Conservation (phyloP, 108 stramenopile species). For the Pseudonitzschia multiseries region DNA sequence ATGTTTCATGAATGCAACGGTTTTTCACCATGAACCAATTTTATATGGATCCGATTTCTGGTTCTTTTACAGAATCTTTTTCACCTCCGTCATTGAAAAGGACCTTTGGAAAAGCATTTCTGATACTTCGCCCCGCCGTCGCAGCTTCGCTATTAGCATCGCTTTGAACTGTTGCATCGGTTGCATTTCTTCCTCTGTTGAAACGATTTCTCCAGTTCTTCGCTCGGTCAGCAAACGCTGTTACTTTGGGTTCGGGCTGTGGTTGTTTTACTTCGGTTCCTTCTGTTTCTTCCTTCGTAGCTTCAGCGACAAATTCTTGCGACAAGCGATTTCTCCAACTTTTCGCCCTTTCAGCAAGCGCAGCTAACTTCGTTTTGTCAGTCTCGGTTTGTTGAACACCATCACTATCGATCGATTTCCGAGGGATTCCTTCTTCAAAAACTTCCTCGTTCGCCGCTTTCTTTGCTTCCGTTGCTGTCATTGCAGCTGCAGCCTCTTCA, state of each 20-base stretch:
- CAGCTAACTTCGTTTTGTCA: neutral
- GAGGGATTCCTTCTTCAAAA: neutral
- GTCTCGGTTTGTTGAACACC: neutral
- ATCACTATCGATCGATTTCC: neutral
- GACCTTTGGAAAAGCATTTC: conserved; percentile 18
- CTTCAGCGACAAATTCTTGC: neutral
- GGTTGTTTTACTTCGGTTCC: neutral
- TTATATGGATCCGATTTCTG: conserved; percentile 22
- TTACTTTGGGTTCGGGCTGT: neutral
- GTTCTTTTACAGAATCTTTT: conserved; percentile 4
- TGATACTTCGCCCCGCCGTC: neutral
- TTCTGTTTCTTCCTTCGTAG: neutral
- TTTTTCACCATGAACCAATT: neutral
- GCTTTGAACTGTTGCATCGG: neutral
- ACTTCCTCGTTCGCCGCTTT: too few species aligned
- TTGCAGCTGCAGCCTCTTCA: neutral
- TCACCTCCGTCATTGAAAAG: conserved; percentile 17
- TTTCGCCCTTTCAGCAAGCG: neutral
- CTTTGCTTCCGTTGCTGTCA: neutral
- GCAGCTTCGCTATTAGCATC: conserved; percentile 15
- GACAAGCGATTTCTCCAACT: neutral
- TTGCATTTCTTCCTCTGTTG: neutral
- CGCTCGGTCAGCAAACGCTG: neutral
- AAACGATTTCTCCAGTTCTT: conserved; percentile 9
- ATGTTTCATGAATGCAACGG: neutral